phyloP scores from a whole-genome alignment of 345 rosid genomes.

The Eucalyptus regnans region DNA sequence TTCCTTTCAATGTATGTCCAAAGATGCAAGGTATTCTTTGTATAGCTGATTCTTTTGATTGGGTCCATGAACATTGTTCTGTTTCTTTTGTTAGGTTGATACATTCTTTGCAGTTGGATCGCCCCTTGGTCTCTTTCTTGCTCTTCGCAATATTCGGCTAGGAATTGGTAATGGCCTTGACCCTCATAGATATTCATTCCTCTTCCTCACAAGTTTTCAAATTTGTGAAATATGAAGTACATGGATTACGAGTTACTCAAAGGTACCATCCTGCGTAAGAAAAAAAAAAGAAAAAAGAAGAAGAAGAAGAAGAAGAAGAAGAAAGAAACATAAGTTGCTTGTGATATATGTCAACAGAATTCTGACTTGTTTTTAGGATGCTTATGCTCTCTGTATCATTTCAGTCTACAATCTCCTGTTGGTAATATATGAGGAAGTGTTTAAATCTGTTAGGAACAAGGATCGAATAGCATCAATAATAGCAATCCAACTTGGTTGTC shows the following conservation, averaged over 20 bases:
- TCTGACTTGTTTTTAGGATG: not conserved
- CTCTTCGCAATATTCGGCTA: constrained; percentile 83
- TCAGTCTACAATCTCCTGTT: not conserved
- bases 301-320: too few species aligned
- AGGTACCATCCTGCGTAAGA: not conserved
- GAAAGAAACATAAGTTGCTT: not conserved
- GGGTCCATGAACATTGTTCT: not conserved
- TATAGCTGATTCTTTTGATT: not conserved
- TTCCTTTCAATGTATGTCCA: not conserved
- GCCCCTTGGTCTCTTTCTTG: constrained; percentile 95
- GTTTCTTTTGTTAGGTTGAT: constrained; percentile 53
- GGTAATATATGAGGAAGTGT: not conserved
- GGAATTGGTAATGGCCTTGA: constrained; percentile 51
- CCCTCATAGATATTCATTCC: not conserved
- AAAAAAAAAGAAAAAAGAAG: not conserved
- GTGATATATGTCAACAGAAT: not conserved
- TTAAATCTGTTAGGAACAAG: not conserved
- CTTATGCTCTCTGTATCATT: not conserved
- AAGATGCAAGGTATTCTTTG: not conserved
- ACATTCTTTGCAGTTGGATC: constrained; percentile 99
- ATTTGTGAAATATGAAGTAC: not conserved
- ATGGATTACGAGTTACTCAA: not conserved
- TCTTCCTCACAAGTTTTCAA: not conserved
- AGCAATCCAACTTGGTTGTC: not conserved
- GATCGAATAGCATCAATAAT: not conserved